Evolutionary conservation across 306 rosid genomes (phyloP), one percentile per base, ranked within the genome.

Genomic region (Pterocarpus macrocarpus): DNA sequence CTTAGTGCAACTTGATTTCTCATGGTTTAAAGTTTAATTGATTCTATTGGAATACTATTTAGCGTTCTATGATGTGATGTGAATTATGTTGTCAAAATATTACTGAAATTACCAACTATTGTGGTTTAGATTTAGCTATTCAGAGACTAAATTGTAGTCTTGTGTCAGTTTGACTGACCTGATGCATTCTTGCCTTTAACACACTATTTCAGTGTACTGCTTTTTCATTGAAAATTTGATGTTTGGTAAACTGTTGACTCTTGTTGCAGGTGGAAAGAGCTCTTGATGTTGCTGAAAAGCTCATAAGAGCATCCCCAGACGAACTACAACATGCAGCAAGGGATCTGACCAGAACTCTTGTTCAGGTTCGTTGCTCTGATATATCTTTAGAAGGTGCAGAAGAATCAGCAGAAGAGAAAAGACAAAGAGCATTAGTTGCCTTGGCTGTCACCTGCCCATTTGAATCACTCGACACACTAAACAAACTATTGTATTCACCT

Each of bases 301-400:
- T 95, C 75, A 82, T 95, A 70, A 90, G 97, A 85, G 94, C 97
- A 44, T 91, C 98, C 35, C 99, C 99, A 1, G 99, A 95, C 58
- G 99, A 95, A 86, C 97, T 95, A 52, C 89, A 87, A 85, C 92
- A 90, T 14, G 71, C 92, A 41, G 97, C 96, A 47, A 77, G 87
- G 63, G 98, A 93, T 89, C 93, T 95, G 11, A 83, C 87, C 50
- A 88, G 97, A 88, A 89, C 92, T 81, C 95, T 95, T 50, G 86
- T 90, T 80, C 95, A 93, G 89, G 93, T 95, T 75, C 98, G 93
- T 73, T 95, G 99, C 88, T 90, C 96, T 74, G 97, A 95, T 71
- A 83, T 91, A 76, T 92, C 99, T 66, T 88, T 91, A 79, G 99
- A 95, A 81, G 98, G 98, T 16, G 98, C 85, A 69, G 99, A 95